phyloP scores from a whole-genome alignment of 2,329 filamentous ascomycete genomes.

The Helotiales sp. region DNA sequence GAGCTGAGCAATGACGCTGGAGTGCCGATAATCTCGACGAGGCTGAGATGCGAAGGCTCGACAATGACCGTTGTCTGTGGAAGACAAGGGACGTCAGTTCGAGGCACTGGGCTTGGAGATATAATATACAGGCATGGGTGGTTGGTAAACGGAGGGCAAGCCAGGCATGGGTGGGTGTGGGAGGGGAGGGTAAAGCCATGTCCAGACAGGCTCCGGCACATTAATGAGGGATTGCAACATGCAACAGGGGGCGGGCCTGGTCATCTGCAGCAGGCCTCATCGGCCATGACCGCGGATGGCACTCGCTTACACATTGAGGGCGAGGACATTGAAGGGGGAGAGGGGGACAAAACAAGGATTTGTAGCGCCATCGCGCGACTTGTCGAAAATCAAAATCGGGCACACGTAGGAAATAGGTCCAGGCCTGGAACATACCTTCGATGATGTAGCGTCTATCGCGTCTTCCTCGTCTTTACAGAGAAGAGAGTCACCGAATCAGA shows the following conservation, averaged over 20 bases:
- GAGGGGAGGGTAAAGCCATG: conserved; percentile 1
- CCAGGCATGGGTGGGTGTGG: conserved; percentile 1
- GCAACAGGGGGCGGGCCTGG: conserved; percentile 24
- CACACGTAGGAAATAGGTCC: conserved; percentile 16
- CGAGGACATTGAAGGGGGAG: conserved; percentile 18
- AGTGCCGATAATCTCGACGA: conserved; percentile 15
- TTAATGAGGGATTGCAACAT: conserved; percentile 28
- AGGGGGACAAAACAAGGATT: conserved; percentile 28
- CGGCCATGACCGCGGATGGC: conserved; percentile 29
- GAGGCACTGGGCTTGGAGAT: conserved; percentile 29
- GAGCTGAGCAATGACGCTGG: conserved; percentile 26
- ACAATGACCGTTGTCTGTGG: conserved; percentile 27
- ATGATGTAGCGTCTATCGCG: conserved; percentile 15
- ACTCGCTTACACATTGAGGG: conserved; percentile 27
- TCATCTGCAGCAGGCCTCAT: conserved; percentile 17
- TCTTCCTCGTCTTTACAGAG: neutral
- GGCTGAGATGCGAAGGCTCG: conserved; percentile 23
- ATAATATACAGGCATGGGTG: conserved; percentile 36
- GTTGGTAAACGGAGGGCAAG: conserved; percentile 28
- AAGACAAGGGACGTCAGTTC: conserved; percentile 29
- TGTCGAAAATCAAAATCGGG: conserved; percentile 16
- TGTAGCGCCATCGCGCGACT: conserved; percentile 19
- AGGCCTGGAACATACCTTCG: conserved; percentile 24
- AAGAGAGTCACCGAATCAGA: conserved; percentile 2
- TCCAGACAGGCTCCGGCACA: conserved; percentile 30